These are phyloP conservation scores for Coffea humblotiana DNA, from an alignment of 305 asterid species.

Conservation along the genomic window DNA sequence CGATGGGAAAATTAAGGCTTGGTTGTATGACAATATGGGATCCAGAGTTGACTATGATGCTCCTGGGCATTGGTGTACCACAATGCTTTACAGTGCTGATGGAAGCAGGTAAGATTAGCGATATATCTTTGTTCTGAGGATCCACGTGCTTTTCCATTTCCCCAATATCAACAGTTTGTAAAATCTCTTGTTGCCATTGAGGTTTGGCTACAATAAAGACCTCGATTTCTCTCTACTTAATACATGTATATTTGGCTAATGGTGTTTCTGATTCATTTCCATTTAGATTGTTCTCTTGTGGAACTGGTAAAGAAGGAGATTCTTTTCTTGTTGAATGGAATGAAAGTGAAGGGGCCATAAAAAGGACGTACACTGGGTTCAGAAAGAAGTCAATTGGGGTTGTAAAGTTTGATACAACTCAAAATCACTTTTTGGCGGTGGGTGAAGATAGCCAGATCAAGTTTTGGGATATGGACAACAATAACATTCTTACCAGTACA, in stretches of 20 bases:
- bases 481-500: slow-evolving; percentile 49
- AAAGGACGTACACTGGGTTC: slow-evolving; percentile 76
- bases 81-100: slow-evolving; percentile 87
- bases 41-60: slow-evolving; percentile 90
- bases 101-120: slow-evolving; percentile 58
- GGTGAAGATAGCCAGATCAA: slow-evolving; percentile 84
- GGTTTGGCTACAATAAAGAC: neutral
- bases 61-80: slow-evolving; percentile 91
- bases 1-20: slow-evolving; percentile 87
- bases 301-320: slow-evolving; percentile 88
- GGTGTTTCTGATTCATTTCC: slow-evolving; percentile 3
- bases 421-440: slow-evolving; percentile 81
- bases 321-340: slow-evolving; percentile 88
- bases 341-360: slow-evolving; percentile 91
- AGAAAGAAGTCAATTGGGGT: slow-evolving; percentile 68
- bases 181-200: neutral
- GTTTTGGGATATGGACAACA: slow-evolving; percentile 91
- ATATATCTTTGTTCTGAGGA: neutral
- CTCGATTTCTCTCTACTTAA: neutral
- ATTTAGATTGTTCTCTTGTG: slow-evolving; percentile 78
- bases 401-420: slow-evolving; percentile 85
- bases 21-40: slow-evolving; percentile 84
- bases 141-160: neutral
- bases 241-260: neutral
- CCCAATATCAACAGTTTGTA: neutral